Base-by-base conservation (phyloP, 2,329 filamentous ascomycete species). In the Fusarium lyarnte region DNA sequence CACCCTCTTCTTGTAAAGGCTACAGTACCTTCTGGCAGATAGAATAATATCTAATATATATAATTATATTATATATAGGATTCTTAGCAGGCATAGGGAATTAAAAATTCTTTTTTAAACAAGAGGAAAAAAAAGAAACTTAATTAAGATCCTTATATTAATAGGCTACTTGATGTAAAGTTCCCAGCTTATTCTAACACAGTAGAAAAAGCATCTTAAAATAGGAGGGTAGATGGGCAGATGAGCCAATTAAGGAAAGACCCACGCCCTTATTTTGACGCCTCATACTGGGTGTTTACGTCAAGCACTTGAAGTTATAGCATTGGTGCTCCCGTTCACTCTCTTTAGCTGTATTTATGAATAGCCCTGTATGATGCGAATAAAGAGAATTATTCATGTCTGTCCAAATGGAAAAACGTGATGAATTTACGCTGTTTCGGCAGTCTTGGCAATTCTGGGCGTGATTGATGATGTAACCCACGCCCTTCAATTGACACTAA, bases 401-500 rank as follows among this genome's bases (percentile, higher is more conserved):
- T 31, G 27, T n/a, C 21, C 11, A 5, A 16, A 4, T 2, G 16
- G 11, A n/a, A 13, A 25, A 6, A 27, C 13, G 8, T 8, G 3
- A 27, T 16, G 8, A 8, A 8, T 4, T 16, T 1, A 12, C 27
- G 2, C 23, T 25, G 2, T 27, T n/a, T 12, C 0, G 0, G 17
- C 13, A 10, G 12, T 16, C 39, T 57, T 57, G 39, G 39, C 53
- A n/a, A 29, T 23, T 52, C 10, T 27, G 23, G 39, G 21, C 29
- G 11, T 5, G 25, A n/a, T 17, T 25, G 33, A 57, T 67, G 66
- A 72, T 61, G 31, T 69, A 72, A 49, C 43, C 8, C 16, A 9
- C 67, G 67, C 67, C 69, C 54, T 72, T 72, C 45, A 35, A 1
- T 54, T 73, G 69, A 72, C 69, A 69, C 12, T 23, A 35, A 36